Conservation (phyloP, 2,329 filamentous ascomycete genomes). For the Parafenestella ontariensis region DNA sequence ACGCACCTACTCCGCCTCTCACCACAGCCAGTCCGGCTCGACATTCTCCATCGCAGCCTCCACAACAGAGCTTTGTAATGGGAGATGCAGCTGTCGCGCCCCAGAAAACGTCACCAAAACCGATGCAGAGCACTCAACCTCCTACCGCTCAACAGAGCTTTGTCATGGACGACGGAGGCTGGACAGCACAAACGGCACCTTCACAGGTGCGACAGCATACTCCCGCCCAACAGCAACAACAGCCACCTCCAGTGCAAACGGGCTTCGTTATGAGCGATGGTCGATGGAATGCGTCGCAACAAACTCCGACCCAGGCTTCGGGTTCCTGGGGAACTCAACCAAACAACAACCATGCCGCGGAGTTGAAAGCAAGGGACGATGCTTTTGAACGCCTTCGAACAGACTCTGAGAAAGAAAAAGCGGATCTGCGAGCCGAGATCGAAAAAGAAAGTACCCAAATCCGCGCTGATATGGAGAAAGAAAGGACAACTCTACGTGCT, state of each 20-base stretch:
- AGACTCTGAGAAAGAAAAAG: conserved; percentile 29
- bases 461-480: conserved; percentile 25
- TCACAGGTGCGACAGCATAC: conserved; percentile 14
- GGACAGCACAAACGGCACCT: conserved; percentile 12
- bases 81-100: conserved; percentile 28
- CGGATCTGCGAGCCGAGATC: conserved; percentile 11
- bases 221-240: conserved; percentile 17
- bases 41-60: conserved; percentile 17
- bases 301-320: conserved; percentile 19
- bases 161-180: conserved; percentile 22
- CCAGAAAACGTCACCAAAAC: conserved; percentile 25
- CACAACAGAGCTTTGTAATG: conserved; percentile 29
- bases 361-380: conserved; percentile 42
- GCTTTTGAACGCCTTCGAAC: conserved; percentile 29
- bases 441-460: conserved; percentile 23
- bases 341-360: conserved; percentile 19
- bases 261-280: conserved; percentile 19
- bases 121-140: conserved; percentile 15
- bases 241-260: conserved; percentile 14
- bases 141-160: conserved; percentile 18
- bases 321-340: conserved; percentile 6
- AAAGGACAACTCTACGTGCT: conserved; percentile 14
- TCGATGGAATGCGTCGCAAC: conserved; percentile 13
- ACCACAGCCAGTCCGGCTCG: conserved; percentile 23
- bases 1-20: conserved; percentile 43